Conservation (phyloP, 345 rosid species). For the Laguncularia racemosa region DNA sequence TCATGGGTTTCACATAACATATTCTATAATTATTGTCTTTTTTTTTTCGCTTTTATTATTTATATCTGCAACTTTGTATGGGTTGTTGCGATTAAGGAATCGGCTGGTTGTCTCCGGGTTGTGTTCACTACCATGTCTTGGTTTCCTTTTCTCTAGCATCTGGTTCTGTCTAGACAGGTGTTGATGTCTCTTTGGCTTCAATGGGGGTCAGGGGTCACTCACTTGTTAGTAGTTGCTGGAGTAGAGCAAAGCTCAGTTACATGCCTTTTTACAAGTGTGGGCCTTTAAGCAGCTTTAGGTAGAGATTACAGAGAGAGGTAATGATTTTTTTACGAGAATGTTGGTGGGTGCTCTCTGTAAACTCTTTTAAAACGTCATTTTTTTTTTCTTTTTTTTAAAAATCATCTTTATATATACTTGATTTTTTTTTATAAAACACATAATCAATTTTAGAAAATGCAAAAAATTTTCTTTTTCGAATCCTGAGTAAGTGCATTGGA, state of each 20-base stretch:
- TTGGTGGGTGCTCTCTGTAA: no score
- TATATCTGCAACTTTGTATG: slow-evolving; percentile 24
- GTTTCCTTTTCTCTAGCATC: slow-evolving; percentile 66
- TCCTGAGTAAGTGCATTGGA: neutral
- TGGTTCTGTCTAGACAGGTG: slow-evolving; percentile 35
- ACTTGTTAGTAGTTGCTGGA: no score
- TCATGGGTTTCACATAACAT: slow-evolving; percentile 42
- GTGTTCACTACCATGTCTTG: slow-evolving; percentile 35
- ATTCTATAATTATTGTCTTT: neutral
- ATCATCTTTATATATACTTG: no score
- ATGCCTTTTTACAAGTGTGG: slow-evolving; percentile 1
- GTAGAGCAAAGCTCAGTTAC: no score
- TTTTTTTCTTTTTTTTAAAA: no score
- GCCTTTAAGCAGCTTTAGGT: neutral
- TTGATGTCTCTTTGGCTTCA: slow-evolving; percentile 12
- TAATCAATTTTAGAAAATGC: no score
- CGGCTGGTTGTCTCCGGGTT: slow-evolving; percentile 62
- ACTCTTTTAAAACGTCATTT: no score
- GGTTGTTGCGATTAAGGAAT: slow-evolving; percentile 29
- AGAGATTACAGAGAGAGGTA: no score
- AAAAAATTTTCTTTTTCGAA: neutral
- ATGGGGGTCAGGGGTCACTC: neutral
- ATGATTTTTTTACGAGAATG: no score
- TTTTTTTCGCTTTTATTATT: neutral
- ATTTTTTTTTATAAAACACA: no score